Base-by-base conservation (phyloP, 208 protist species). In the Leishmania lainsoni region DNA sequence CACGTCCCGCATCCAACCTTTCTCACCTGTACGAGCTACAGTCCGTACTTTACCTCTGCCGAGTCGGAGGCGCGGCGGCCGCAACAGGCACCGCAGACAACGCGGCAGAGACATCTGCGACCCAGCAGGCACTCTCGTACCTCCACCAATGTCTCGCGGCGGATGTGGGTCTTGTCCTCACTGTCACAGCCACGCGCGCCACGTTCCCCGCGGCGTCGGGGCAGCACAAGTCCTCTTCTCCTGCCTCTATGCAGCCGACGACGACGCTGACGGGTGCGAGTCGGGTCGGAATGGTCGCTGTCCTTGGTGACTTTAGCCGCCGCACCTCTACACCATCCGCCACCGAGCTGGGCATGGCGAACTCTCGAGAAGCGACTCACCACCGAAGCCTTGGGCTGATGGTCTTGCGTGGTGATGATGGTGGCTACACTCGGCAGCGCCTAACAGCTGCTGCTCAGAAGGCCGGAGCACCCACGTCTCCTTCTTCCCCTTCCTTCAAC, bases 21-120 rank as follows among this genome's bases (percentile, higher is more conserved):
- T 39, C 22, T 90, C 16, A 90, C 83, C 14, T 81, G 85, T 22
- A 90, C 86, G 4, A 87, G 86, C 79, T 85, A 84, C 77, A 85
- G 80, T 12, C 83, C 86, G 0, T 90, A 87, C 70, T 86, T 90
- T 61, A 32, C 8, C 74, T 42, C 42, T 49, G 51, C 29, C 9
- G 74, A 59, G 10, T 65, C 75, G 51, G 82, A 65, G 72, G 74
- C 12, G 71, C 16, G 14, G 71, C 51, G 26, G 61, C 51, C 0
- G 51, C 56, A 4, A n/a, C 65, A 39, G 35, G 49, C 10, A 48
- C 39, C 32, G 32, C 39, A 29, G 17, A 12, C 17, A 10, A 49
- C 10, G n/a, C 16, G 29, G 17, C 35, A 71, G 39, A 52, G 16
- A 16, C 63, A 17, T 80, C 74, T 2, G 42, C 78, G 6, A 86